A percentile compares a stretch with the other conserved stretches of the same genome.
Conservation (phyloP, 768 basidiomycete species). For the Asterophora lycoperdoides region DNA sequence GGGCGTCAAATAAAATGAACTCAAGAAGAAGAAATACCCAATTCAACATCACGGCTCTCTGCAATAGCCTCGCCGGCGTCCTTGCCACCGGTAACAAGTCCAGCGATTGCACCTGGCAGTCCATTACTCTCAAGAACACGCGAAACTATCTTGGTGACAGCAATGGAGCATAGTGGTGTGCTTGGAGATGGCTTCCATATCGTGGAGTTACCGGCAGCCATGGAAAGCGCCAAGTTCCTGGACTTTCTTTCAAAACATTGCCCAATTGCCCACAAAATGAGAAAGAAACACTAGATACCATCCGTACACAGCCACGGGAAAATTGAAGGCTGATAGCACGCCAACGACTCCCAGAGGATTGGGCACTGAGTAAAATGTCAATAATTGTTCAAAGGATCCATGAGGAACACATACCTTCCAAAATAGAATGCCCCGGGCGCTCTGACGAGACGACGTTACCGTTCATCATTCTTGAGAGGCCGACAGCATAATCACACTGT, state of each 20-base stretch:
- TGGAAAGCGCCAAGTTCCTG: slow-evolving; percentile 87
- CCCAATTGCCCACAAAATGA: slow-evolving; percentile 1
- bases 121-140: slow-evolving; percentile 77
- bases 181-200: slow-evolving; percentile 94
- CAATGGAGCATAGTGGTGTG: slow-evolving; percentile 88
- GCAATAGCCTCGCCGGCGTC: slow-evolving; percentile 79
- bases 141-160: slow-evolving; percentile 81
- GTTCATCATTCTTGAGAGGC: slow-evolving; percentile 92
- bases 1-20: slow-evolving; percentile 1
- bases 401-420: slow-evolving; percentile 58
- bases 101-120: slow-evolving; percentile 79
- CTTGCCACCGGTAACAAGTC: slow-evolving; percentile 79
- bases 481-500: slow-evolving; percentile 93
- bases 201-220: slow-evolving; percentile 89
- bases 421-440: slow-evolving; percentile 84
- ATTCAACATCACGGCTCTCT: slow-evolving; percentile 66
- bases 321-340: slow-evolving; percentile 92
- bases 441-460: slow-evolving; percentile 86
- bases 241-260: neutral
- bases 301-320: slow-evolving; percentile 91
- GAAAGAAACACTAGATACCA: slow-evolving; percentile 46
- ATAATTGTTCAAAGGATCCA: slow-evolving; percentile 9
- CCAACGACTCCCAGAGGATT: slow-evolving; percentile 77
- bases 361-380: slow-evolving; percentile 55
- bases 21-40: slow-evolving; percentile 46